Evolutionary conservation across 164 flowering plant genomes (phyloP), one percentile per base, ranked within the genome.

Genomic region (Euptelea pleiosperma): DNA sequence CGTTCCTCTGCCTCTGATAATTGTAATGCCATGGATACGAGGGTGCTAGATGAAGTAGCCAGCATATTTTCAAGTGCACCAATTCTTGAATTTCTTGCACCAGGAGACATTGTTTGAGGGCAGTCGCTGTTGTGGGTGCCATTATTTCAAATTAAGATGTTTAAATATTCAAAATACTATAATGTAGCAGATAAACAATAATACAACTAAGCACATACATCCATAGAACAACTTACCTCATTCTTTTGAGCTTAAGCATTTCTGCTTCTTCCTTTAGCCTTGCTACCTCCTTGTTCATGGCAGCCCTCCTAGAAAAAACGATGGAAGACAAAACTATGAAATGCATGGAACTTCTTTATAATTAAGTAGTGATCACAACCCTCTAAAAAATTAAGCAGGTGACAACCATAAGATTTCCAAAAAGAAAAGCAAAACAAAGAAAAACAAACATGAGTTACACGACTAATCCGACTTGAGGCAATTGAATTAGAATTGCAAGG

Each of bases 51-150:
- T 40, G 99, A 77, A 45, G 96, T 80, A 11, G 89, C 71, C 58
- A 94, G 82, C 99, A 94, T 91, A 68, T 87, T 94, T 72, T 94
- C 97, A 57, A 94, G 97, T 1, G 97, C 96, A 80, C 73, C 83
- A 36, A 94, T 81, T 61, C 99, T 85, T 7, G 99, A 94, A 57
- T 82, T 94, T 77, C 97, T 82, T 19, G 99, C 99, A 65, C 99
- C 96, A 58, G 99, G 97, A 46, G 99, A 94, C 93, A 94, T 69
- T 46, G 77, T 51, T 45, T 77, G 74, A 21, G 84, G 66, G 55
- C 61, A 58, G 57, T 66, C 65, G 36, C 97, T 86, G 82, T 73
- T 66, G 39, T 24, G 11, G 34, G 29, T 3, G 49, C 8, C 9
- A 50, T 61, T 43, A 41, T 7, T 9, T 35, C 35, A 37, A 1